Percentiles rank a stretch among this genome's conserved stretches.
Conservation (phyloP, 1,284 basidiomycete genomes). For the Waitea zeae region DNA sequence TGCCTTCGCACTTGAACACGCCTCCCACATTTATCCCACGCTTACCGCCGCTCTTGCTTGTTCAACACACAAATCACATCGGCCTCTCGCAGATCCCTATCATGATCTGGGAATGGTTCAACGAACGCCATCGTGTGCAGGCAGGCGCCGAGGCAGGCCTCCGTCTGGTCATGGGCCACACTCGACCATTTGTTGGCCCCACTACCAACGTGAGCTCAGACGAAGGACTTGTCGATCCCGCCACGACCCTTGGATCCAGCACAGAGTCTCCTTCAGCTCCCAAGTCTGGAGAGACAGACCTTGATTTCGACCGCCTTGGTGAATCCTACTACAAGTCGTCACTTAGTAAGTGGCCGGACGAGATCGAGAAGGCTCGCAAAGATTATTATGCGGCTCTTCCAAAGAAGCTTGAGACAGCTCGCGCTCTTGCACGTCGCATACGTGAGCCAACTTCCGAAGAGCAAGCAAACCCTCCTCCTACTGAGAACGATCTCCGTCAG, state of each 20-base stretch:
- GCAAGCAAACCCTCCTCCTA: constrained; percentile 62
- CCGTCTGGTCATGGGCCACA: constrained; percentile 46
- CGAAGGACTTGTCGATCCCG: constrained; percentile 10
- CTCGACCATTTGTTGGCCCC: constrained; percentile 44
- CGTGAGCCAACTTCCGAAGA: constrained; percentile 84
- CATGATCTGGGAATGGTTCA: constrained; percentile 90
- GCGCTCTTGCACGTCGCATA: constrained; percentile 58
- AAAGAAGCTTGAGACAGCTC: constrained; percentile 53
- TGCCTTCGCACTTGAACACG: constrained; percentile 16
- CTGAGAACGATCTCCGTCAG: constrained; percentile 72
- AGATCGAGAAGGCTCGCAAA: constrained; percentile 52
- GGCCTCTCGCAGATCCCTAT: constrained; percentile 78
- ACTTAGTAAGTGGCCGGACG: constrained; percentile 33
- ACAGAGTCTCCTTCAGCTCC: constrained; percentile 8
- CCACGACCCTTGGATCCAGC: constrained; percentile 9
- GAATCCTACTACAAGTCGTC: constrained; percentile 62
- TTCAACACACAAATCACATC: constrained; percentile 77
- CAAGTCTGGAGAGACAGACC: constrained; percentile 38
- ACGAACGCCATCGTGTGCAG: constrained; percentile 65
- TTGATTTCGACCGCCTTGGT: constrained; percentile 55
- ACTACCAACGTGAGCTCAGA: constrained; percentile 8
- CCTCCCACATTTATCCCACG: constrained; percentile 50
- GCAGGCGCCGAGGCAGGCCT: constrained; percentile 75
- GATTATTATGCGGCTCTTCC: constrained; percentile 68
- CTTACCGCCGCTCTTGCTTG: constrained; percentile 72